Conservation (phyloP, 192 early-diverging fungal species). For the Coemansia sp. region DNA sequence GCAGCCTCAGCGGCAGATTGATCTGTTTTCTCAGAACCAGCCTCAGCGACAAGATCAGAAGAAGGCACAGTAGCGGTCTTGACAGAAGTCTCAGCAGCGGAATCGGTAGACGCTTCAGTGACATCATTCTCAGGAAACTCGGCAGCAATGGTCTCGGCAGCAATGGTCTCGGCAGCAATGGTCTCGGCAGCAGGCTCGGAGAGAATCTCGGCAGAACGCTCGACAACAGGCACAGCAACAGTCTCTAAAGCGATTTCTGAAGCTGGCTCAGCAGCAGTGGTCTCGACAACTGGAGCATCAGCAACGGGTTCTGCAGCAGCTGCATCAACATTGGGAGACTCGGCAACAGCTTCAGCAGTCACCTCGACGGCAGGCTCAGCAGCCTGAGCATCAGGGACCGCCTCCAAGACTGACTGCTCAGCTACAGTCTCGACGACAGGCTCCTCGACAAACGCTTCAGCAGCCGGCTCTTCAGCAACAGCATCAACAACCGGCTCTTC, state of each 20-base stretch:
- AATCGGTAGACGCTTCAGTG: background rate
- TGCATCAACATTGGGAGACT: background rate
- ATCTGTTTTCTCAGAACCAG: background rate
- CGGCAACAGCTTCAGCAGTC: background rate
- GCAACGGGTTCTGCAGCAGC: background rate
- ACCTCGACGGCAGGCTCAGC: background rate
- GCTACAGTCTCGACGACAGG: too few relatives aligned
- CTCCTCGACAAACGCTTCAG: background rate
- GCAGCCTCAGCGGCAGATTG: background rate
- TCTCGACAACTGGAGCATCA: background rate
- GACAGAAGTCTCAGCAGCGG: background rate
- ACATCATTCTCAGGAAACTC: background rate
- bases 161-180: background rate
- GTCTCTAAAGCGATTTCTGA: background rate
- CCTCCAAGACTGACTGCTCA: background rate
- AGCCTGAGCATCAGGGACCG: background rate
- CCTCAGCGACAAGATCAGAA: background rate
- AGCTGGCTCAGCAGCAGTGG: background rate
- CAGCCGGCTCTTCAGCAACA: too few relatives aligned
- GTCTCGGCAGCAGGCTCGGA: background rate
- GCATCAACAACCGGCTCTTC: too few relatives aligned
- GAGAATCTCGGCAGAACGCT: background rate
- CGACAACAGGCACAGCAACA: constrained; percentile 2
- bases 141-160: background rate
- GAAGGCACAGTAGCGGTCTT: background rate